Percentiles rank a stretch among this genome's conserved stretches.
Conservation (phyloP, 1,284 basidiomycete species). For the Moesziomyces aphidis region DNA sequence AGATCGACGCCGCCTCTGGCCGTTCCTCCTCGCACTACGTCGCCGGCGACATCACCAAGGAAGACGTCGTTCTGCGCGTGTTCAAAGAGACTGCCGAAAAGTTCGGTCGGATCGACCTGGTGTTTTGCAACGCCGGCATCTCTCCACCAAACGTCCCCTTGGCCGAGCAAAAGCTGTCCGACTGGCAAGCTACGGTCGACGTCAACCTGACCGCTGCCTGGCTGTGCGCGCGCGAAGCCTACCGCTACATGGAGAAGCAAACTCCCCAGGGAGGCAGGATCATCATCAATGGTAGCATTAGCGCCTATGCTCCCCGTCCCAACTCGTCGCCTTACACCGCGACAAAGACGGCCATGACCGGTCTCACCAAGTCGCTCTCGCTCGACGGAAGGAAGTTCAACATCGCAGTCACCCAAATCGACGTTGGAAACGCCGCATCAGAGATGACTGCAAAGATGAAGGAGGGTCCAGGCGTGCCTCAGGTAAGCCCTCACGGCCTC, state of each 20-base stretch:
- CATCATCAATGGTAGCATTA: conserved; percentile 59
- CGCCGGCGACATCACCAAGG: conserved; percentile 51
- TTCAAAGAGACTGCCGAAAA: conserved; percentile 39
- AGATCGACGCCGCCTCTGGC: conserved; percentile 34
- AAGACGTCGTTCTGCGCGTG: conserved; percentile 39
- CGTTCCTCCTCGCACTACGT: conserved; percentile 18
- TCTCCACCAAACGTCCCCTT: conserved; percentile 50
- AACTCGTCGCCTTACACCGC: conserved; percentile 46
- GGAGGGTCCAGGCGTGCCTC: conserved; percentile 44
- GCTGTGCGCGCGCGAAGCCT: conserved; percentile 55
- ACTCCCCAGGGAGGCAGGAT: conserved; percentile 52
- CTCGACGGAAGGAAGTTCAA: conserved; percentile 52
- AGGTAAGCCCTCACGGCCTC: conserved; percentile 10
- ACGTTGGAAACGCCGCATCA: conserved; percentile 57
- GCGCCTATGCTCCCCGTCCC: conserved; percentile 51
- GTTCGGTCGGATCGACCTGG: conserved; percentile 51
- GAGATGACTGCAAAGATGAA: conserved; percentile 56
- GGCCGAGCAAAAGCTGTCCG: conserved; percentile 42
- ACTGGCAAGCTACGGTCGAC: conserved; percentile 56
- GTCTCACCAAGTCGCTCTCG: conserved; percentile 51
- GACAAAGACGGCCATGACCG: conserved; percentile 57
- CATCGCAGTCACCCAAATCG: conserved; percentile 58
- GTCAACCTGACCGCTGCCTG: conserved; percentile 56
- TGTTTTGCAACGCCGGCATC: conserved; percentile 59
- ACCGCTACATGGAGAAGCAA: conserved; percentile 55